These are phyloP conservation scores for Paragyromitra xinjiangensis DNA, from an alignment of 495 filamentous ascomycete genomes.

Conservation along the genomic window DNA sequence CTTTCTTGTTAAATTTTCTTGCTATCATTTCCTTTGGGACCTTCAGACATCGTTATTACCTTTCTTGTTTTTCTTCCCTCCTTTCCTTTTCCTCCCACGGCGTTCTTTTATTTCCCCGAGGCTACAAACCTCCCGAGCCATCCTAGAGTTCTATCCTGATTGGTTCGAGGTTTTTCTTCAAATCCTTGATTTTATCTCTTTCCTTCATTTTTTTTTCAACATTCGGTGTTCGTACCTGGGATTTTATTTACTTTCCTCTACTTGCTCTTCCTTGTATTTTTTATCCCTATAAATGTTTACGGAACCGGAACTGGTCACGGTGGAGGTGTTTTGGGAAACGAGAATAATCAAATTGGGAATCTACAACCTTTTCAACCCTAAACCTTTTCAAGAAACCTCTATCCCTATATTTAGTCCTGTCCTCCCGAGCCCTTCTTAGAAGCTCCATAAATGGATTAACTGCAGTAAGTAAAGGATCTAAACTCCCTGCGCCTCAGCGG, in stretches of 20 bases:
- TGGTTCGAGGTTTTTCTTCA: not conserved
- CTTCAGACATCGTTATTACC: not conserved
- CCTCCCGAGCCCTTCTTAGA: not conserved
- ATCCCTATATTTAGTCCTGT: not conserved
- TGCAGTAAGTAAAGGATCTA: not conserved
- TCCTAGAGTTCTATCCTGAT: not conserved
- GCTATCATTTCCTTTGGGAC: not conserved
- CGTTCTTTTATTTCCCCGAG: not conserved
- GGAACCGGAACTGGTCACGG: not conserved
- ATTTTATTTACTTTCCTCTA: not conserved
- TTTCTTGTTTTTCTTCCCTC: not conserved
- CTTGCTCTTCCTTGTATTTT: not conserved
- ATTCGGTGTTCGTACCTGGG: not conserved
- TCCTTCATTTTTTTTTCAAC: not conserved
- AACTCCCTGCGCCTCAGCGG: not conserved
- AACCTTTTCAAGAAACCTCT: not conserved
- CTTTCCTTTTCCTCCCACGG: not conserved
- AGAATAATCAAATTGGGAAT: constrained; percentile 7
- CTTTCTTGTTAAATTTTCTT: not conserved
- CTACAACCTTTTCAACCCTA: not conserved
- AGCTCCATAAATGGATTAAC: not conserved
- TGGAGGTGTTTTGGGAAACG: not conserved
- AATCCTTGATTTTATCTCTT: not conserved
- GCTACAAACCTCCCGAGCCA: not conserved
- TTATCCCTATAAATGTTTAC: not conserved